Evolutionary conservation across 306 rosid genomes (phyloP).

Genomic region (Alnus glutinosa): DNA sequence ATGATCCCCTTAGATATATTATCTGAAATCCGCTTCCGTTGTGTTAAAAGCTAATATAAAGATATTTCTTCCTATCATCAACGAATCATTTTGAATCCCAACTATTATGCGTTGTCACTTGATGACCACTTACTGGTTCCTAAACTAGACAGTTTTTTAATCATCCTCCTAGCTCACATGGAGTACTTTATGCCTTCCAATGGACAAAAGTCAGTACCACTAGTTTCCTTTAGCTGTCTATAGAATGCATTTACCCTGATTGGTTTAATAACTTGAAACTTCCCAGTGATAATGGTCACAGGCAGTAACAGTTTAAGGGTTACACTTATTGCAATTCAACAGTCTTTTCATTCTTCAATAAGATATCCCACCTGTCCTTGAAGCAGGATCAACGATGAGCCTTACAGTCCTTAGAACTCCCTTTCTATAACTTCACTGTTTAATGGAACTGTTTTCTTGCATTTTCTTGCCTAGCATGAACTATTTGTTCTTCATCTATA

Average conservation of each 20-base stretch:
- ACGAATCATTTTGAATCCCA: too few species aligned
- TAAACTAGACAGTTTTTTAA: too few species aligned
- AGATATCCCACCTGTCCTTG: not conserved
- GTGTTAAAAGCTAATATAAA: too few species aligned
- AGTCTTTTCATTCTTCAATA: not conserved
- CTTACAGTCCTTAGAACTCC: not conserved
- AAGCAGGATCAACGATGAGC: not conserved
- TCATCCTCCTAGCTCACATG: too few species aligned
- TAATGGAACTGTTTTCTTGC: not conserved
- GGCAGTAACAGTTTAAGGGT: conserved; percentile 13
- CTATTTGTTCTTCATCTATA: not conserved
- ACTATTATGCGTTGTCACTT: too few species aligned
- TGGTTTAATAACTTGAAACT: not conserved
- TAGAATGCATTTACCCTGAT: not conserved
- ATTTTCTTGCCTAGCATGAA: not conserved
- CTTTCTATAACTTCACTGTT: not conserved
- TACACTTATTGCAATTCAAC: conserved; percentile 6
- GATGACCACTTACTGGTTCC: too few species aligned
- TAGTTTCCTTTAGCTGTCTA: too few species aligned
- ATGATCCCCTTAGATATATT: too few species aligned
- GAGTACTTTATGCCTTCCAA: too few species aligned
- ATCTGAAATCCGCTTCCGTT: too few species aligned
- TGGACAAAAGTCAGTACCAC: too few species aligned
- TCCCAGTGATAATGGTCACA: not conserved
- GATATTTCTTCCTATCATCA: too few species aligned